A percentile compares a stretch with the other conserved stretches of the same genome.
phyloP scores from a whole-genome alignment of 176 grass and related monocot species.

The Bolboschoenus planiculmis region DNA sequence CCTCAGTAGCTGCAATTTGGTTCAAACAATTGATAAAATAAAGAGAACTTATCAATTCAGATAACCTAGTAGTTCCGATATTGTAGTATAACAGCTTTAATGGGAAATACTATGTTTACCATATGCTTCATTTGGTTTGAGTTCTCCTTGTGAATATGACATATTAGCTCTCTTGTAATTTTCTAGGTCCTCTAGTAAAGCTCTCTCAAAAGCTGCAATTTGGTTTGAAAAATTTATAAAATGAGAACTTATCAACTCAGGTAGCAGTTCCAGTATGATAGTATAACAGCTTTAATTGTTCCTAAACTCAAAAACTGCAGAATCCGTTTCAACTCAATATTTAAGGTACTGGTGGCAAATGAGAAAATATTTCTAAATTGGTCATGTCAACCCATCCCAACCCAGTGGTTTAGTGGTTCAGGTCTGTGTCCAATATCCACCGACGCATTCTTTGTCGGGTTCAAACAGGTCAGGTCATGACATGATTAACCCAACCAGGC shows the following conservation, averaged over 20 bases:
- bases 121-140: slow-evolving; percentile 20
- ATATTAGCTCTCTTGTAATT: too few species aligned
- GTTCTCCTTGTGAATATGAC: background rate
- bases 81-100: too few species aligned
- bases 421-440: too few species aligned
- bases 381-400: too few species aligned
- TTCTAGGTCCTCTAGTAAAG: too few species aligned
- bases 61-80: too few species aligned
- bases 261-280: background rate
- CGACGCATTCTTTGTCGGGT: background rate
- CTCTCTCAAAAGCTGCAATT: background rate
- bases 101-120: slow-evolving; percentile 6
- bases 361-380: background rate
- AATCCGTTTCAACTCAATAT: background rate
- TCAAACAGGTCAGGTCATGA: too few species aligned
- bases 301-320: background rate
- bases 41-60: too few species aligned
- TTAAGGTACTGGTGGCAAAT: background rate
- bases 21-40: too few species aligned
- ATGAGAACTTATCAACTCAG: background rate
- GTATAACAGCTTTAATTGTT: background rate
- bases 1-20: too few species aligned
- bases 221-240: background rate
- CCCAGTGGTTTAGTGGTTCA: too few species aligned
- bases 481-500: too few species aligned